Evolutionary conservation across 1,284 basidiomycete genomes (phyloP).

Genomic region (Tilletia indica): DNA sequence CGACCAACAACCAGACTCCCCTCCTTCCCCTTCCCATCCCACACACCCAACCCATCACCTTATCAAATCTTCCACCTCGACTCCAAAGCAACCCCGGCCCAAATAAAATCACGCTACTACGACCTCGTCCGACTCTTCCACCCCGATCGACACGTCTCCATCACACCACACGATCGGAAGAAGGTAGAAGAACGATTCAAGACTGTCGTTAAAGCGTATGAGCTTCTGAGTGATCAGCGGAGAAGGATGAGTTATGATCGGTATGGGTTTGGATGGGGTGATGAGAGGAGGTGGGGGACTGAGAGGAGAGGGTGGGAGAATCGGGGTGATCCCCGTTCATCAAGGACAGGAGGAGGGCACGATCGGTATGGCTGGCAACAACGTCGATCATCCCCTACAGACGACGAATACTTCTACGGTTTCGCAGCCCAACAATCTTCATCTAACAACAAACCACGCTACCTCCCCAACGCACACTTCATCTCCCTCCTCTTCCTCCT

Average conservation of each 20-base stretch:
- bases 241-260: constrained; percentile 33
- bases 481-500: constrained; percentile 30
- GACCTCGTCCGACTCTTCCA: constrained; percentile 45
- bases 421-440: neutral
- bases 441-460: constrained; percentile 12
- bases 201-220: constrained; percentile 35
- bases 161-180: neutral
- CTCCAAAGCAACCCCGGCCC: constrained; percentile 23
- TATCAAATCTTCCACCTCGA: constrained; percentile 52
- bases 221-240: constrained; percentile 33
- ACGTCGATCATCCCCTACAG: constrained; percentile 23
- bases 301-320: constrained; percentile 27
- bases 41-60: constrained; percentile 29
- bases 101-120: constrained; percentile 52
- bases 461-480: constrained; percentile 30
- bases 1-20: neutral
- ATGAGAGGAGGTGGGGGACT: neutral
- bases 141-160: constrained; percentile 34
- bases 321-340: constrained; percentile 23
- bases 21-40: constrained; percentile 20
- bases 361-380: constrained; percentile 34
- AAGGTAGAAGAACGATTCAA: constrained; percentile 42
- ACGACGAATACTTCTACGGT: constrained; percentile 20
- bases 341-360: constrained; percentile 23
- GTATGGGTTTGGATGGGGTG: constrained; percentile 35